Evolutionary conservation across 2,329 filamentous ascomycete species (phyloP), one percentile per base, ranked within the genome.

Genomic region (Venturia aucupariae): DNA sequence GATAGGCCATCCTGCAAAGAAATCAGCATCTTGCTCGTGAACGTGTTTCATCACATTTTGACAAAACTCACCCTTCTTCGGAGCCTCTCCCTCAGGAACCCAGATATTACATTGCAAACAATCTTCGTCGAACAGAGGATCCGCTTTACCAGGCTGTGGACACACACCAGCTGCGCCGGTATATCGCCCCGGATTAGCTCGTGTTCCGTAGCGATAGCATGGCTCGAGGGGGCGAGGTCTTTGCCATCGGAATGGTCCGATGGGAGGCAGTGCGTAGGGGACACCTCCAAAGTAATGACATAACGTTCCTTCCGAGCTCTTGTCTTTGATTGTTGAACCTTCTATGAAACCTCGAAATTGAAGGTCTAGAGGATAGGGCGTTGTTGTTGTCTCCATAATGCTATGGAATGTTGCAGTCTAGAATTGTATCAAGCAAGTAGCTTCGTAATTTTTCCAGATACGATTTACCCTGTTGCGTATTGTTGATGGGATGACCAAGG

Each of bases 81-180:
- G 80, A 22, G 73, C 67, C n/a, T 76, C 70, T 5, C 78, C 81
- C 24, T 71, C 68, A 3, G 83, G 83, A 46, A 83, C 75, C 77
- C 81, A 85, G 5, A 86, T 74, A 69, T 84, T 85, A 61, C 76
- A 73, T 67, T 84, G 81, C 66, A 84, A 75, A 66, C 83, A 85
- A 70, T 85, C 81, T 68, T 86, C 83, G 60, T 77, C 75, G n/a
- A 71, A 71, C 0, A 70, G 69, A 1, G 66, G 66, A 1, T 65
- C 61, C 1, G 65, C 57, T 11, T 66, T 55, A 3, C 66, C 67
- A 13, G 80, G 78, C 68, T 86, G 83, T 0, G 83, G 83, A 70
- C 83, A 85, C 2, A 81, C 65, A 0, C 75, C 74, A 35, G 74
- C 72, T 1, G 65, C 73, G 0, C 75, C 74, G 1, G 75, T 76